A percentile compares a stretch with the other conserved stretches of the same genome.
These are phyloP conservation scores for Mercurialis annua DNA, from an alignment of 345 rosid species.

Conservation along the genomic window DNA sequence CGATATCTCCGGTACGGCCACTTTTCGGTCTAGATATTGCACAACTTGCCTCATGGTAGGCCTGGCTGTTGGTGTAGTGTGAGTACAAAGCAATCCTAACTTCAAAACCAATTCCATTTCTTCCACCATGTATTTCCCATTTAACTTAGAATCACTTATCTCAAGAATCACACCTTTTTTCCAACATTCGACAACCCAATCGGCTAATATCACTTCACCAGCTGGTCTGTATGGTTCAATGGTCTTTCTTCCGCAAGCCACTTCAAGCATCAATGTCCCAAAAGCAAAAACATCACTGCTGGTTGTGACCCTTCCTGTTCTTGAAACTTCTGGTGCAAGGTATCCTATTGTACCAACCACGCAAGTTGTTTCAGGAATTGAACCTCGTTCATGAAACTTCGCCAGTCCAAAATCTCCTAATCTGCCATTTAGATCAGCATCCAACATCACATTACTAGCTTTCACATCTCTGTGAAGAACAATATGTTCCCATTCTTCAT, in stretches of 20 bases:
- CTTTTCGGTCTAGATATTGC: slow-evolving; percentile 11
- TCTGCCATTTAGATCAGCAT: slow-evolving; percentile 1
- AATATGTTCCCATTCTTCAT: slow-evolving; percentile 11
- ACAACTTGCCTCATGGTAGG: slow-evolving; percentile 4
- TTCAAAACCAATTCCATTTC: slow-evolving; percentile 8
- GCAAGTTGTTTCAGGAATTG: background rate
- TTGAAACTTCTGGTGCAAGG: slow-evolving; percentile 4
- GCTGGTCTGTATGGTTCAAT: background rate
- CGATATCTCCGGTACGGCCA: background rate
- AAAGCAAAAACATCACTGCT: slow-evolving; percentile 10
- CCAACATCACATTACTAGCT: slow-evolving; percentile 7
- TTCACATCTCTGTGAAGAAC: slow-evolving; percentile 12
- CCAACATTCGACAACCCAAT: slow-evolving; percentile 6
- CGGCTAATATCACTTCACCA: background rate
- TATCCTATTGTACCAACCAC: slow-evolving; percentile 11
- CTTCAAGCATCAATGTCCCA: slow-evolving; percentile 3
- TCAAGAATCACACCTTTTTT: background rate
- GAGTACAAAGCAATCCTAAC: slow-evolving; percentile 3
- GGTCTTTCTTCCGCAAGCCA: slow-evolving; percentile 7
- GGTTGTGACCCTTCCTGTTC: slow-evolving; percentile 5
- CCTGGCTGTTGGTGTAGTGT: background rate
- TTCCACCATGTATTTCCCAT: background rate
- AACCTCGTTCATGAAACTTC: background rate
- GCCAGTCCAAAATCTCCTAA: slow-evolving; percentile 12
- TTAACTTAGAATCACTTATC: slow-evolving; percentile 2